Percentiles rank a stretch among this genome's conserved stretches.
These are phyloP conservation scores for Diplosphaera chodatii DNA, from an alignment of 139 green algal species.

Conservation along the genomic window DNA sequence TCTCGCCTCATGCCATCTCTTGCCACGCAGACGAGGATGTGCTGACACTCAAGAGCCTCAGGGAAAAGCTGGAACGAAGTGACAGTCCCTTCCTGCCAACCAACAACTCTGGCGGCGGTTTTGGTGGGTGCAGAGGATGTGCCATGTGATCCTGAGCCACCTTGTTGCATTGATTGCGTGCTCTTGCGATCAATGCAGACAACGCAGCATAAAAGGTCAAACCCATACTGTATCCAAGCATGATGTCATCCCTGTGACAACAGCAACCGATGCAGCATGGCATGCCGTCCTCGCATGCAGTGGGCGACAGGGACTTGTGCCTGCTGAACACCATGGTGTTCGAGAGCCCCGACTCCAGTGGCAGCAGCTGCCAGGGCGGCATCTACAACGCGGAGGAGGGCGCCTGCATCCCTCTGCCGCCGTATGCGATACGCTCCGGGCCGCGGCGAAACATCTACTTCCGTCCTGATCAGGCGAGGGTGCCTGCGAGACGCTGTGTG, in stretches of 20 bases:
- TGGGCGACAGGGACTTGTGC: constrained; percentile 70
- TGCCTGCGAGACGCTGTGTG: background rate
- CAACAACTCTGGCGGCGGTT: constrained; percentile 80
- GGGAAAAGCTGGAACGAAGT: constrained; percentile 21
- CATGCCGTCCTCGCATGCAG: no score
- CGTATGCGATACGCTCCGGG: constrained; percentile 71
- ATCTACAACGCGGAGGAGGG: constrained; percentile 39
- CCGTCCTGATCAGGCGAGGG: constrained; percentile 59
- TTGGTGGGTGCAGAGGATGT: constrained; percentile 44
- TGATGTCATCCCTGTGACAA: no score
- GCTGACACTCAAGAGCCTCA: constrained; percentile 21
- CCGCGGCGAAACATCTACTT: constrained; percentile 75
- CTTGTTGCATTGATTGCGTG: no score
- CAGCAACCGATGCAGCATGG: no score
- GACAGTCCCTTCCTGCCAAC: constrained; percentile 57
- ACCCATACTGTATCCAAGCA: no score
- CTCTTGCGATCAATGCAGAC: no score
- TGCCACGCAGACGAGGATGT: constrained; percentile 21
- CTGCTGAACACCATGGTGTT: constrained; percentile 68
- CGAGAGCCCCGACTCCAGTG: constrained; percentile 47
- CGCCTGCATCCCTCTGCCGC: constrained; percentile 57
- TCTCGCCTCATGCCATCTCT: background rate
- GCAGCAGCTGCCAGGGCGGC: constrained; percentile 1
- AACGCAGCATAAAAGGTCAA: no score
- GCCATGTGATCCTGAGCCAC: background rate